Conservation (phyloP, 1,284 basidiomycete genomes). For the Sporisorium scitamineum region DNA sequence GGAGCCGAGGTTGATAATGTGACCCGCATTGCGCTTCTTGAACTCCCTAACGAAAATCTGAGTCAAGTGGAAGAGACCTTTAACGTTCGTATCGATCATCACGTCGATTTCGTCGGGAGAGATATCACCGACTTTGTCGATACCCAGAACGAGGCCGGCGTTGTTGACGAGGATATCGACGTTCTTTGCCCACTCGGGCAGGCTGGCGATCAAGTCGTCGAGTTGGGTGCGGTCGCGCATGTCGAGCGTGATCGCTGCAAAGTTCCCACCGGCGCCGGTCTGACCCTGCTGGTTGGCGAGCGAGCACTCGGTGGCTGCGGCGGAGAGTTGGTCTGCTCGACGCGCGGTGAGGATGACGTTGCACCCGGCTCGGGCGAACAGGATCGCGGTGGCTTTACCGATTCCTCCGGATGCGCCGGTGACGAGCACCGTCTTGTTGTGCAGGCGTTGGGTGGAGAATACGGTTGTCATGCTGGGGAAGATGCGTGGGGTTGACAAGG, state of each 20-base stretch:
- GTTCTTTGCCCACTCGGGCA: slow-evolving; percentile 63
- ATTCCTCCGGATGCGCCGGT: slow-evolving; percentile 88
- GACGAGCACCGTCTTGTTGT: slow-evolving; percentile 86
- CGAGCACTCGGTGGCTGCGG: slow-evolving; percentile 72
- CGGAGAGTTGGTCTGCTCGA: slow-evolving; percentile 67
- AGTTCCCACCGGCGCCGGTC: slow-evolving; percentile 72
- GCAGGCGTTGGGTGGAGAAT: slow-evolving; percentile 69
- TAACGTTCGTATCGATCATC: slow-evolving; percentile 94
- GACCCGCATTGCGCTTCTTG: slow-evolving; percentile 86
- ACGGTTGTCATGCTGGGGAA: slow-evolving; percentile 54
- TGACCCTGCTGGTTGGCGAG: slow-evolving; percentile 80
- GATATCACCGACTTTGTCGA: slow-evolving; percentile 85
- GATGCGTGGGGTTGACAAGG: slow-evolving; percentile 15
- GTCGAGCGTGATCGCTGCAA: slow-evolving; percentile 59
- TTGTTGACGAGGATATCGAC: slow-evolving; percentile 68
- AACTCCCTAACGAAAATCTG: slow-evolving; percentile 79
- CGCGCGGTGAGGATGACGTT: slow-evolving; percentile 71
- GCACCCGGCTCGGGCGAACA: slow-evolving; percentile 69
- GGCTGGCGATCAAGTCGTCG: slow-evolving; percentile 39
- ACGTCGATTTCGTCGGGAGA: slow-evolving; percentile 77
- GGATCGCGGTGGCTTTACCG: slow-evolving; percentile 71
- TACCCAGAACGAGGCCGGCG: slow-evolving; percentile 80
- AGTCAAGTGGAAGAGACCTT: slow-evolving; percentile 85
- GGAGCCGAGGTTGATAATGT: slow-evolving; percentile 95
- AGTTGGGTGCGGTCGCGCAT: slow-evolving; percentile 54